phyloP scores from a whole-genome alignment of 495 filamentous ascomycete species.

The Neurospora sp. region DNA sequence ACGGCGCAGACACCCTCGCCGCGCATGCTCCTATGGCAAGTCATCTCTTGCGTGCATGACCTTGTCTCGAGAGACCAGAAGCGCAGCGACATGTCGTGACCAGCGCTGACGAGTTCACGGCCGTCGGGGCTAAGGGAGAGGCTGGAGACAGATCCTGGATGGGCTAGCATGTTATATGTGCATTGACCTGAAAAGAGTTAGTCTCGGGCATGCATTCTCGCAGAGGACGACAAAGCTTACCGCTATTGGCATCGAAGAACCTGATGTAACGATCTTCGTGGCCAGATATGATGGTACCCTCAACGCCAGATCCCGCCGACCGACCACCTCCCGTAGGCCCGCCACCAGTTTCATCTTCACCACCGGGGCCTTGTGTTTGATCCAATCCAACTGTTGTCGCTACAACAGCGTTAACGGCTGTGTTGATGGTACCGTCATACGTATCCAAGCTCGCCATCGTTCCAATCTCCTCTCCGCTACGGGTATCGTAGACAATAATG shows the following conservation, averaged over 20 bases:
- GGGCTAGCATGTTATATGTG: constrained; percentile 96
- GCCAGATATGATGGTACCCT: constrained; percentile 87
- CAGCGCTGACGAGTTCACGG: constrained; percentile 86
- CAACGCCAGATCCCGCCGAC: constrained; percentile 57
- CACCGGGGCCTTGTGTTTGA: constrained; percentile 44
- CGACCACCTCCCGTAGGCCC: constrained; percentile 71
- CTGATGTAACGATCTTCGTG: constrained; percentile 92
- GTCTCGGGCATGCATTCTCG: not conserved
- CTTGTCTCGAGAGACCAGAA: constrained; percentile 98
- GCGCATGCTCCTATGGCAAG: constrained; percentile 80
- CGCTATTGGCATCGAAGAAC: constrained; percentile 97
- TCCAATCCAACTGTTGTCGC: constrained; percentile 76
- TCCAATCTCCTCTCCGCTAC: constrained; percentile 82
- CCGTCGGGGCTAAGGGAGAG: constrained; percentile 87
- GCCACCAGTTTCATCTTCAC: constrained; percentile 43
- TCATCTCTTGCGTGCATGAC: constrained; percentile 87
- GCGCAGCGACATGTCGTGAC: constrained; percentile 86
- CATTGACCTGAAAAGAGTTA: constrained; percentile 71
- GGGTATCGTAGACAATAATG: constrained; percentile 83
- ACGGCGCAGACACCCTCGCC: constrained; percentile 90
- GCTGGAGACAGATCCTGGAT: constrained; percentile 82
- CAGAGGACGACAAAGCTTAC: constrained; percentile 45
- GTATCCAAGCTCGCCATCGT: constrained; percentile 89
- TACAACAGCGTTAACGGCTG: constrained; percentile 85
- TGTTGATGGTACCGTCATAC: constrained; percentile 74